phyloP scores from a whole-genome alignment of 305 asterid species.

The Fraxinus xanthoxyloides region DNA sequence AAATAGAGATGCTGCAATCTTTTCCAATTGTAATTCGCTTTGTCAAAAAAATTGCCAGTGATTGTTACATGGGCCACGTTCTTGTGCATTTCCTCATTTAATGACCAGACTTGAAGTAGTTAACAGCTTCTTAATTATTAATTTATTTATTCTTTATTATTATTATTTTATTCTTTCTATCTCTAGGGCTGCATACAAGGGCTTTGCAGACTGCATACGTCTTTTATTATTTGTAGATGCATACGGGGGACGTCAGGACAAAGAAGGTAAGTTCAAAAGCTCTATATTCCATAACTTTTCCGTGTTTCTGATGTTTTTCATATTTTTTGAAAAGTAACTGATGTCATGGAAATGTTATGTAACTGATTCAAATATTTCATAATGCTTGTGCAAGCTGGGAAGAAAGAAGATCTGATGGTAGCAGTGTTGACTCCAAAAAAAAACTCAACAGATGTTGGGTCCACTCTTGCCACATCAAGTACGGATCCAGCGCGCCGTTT shows the following conservation, averaged over 20 bases:
- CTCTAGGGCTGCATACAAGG: slow-evolving; percentile 98
- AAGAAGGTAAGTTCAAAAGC: slow-evolving; percentile 62
- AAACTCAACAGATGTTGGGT: too few species aligned
- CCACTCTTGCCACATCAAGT: too few species aligned
- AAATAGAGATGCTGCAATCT: not conserved
- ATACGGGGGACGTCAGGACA: slow-evolving; percentile 85
- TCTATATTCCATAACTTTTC: slow-evolving; percentile 3
- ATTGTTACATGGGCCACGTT: not conserved
- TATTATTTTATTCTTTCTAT: slow-evolving; percentile 23
- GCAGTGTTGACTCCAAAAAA: too few species aligned
- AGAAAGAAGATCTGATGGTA: slow-evolving; percentile 86
- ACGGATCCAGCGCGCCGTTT: too few species aligned
- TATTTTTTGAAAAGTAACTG: not conserved
- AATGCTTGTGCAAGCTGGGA: slow-evolving; percentile 92
- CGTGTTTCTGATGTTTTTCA: not conserved
- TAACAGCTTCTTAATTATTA: slow-evolving; percentile 19
- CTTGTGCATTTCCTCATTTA: slow-evolving; percentile 1
- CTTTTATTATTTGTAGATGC: slow-evolving; percentile 88
- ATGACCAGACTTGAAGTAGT: slow-evolving; percentile 7
- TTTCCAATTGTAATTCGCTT: not conserved
- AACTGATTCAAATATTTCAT: slow-evolving; percentile 13
- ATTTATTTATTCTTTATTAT: slow-evolving; percentile 18
- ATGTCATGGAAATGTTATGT: slow-evolving; percentile 1
- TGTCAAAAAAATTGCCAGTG: not conserved
- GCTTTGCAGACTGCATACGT: slow-evolving; percentile 92